Conservation (phyloP, 2,329 filamentous ascomycete species). For the Hymenoscyphus repandus region DNA sequence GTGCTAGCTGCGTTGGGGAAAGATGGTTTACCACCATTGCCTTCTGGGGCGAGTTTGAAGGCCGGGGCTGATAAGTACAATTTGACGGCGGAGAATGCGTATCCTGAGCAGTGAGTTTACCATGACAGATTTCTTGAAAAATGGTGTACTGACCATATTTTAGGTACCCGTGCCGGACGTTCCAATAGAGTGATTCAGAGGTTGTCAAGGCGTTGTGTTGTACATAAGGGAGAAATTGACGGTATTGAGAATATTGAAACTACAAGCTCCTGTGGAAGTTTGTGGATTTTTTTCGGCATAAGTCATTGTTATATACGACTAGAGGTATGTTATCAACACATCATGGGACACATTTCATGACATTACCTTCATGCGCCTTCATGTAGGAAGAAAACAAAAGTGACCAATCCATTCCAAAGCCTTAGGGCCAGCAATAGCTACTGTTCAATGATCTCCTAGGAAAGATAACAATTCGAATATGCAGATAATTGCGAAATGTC, state of each 20-base stretch:
- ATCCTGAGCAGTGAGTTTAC: constrained; percentile 59
- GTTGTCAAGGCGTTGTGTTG: constrained; percentile 11
- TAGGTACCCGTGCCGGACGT: constrained; percentile 61
- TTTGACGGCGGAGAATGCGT: constrained; percentile 62
- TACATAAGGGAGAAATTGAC: constrained; percentile 16
- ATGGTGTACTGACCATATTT: constrained; percentile 29
- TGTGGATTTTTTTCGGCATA: no score
- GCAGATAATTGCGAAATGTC: no score
- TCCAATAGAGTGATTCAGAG: constrained; percentile 40
- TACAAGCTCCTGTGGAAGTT: not conserved
- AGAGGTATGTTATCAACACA: no score
- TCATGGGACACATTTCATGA: no score
- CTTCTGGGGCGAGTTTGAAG: constrained; percentile 54
- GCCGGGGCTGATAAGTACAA: constrained; percentile 63
- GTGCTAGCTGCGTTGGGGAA: constrained; percentile 60
- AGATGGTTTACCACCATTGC: constrained; percentile 80
- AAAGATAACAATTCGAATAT: no score
- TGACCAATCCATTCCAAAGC: no score
- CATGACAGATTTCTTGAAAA: constrained; percentile 1
- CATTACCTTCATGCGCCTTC: no score
- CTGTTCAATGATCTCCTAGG: no score
- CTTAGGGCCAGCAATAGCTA: no score
- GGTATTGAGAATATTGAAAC: not conserved
- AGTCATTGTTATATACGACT: no score
- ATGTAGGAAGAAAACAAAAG: no score